A percentile compares a stretch with the other conserved stretches of the same genome.
Conservation (phyloP, 202 grass and related monocot genomes). For the Setaria italica region DNA sequence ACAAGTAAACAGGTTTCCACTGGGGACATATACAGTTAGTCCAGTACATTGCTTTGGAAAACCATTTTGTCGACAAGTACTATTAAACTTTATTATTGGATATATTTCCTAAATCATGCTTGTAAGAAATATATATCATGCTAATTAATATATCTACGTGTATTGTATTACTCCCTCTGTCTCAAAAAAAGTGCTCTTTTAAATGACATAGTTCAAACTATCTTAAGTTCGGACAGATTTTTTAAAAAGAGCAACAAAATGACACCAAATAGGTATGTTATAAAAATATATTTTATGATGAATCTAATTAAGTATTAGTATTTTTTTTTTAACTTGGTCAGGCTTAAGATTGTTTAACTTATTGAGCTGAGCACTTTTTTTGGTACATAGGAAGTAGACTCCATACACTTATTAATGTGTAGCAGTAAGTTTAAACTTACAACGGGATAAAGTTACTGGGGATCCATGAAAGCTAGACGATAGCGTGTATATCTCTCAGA, state of each 20-base stretch:
- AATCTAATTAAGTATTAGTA: too few relatives aligned
- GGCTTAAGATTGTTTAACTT: too few relatives aligned
- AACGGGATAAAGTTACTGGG: neutral
- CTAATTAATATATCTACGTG: neutral
- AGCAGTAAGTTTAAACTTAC: neutral
- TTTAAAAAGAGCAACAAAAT: too few relatives aligned
- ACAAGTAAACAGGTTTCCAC: slow-evolving; percentile 54
- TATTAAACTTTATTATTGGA: neutral
- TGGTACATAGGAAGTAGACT: neutral
- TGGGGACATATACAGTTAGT: slow-evolving; percentile 44
- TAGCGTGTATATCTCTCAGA: neutral
- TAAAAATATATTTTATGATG: too few relatives aligned
- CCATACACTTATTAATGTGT: neutral
- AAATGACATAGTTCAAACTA: too few relatives aligned
- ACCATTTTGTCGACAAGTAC: slow-evolving; percentile 15
- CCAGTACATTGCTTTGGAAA: slow-evolving; percentile 22
- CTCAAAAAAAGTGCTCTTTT: too few relatives aligned
- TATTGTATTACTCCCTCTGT: too few relatives aligned
- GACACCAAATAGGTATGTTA: too few relatives aligned
- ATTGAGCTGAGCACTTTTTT: too few relatives aligned
- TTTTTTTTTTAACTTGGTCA: too few relatives aligned
- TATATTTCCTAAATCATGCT: neutral
- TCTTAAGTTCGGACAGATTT: too few relatives aligned
- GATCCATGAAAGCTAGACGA: neutral
- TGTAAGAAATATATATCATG: neutral